phyloP scores from a whole-genome alignment of 345 rosid genomes.

The Salix koriyanagi region DNA sequence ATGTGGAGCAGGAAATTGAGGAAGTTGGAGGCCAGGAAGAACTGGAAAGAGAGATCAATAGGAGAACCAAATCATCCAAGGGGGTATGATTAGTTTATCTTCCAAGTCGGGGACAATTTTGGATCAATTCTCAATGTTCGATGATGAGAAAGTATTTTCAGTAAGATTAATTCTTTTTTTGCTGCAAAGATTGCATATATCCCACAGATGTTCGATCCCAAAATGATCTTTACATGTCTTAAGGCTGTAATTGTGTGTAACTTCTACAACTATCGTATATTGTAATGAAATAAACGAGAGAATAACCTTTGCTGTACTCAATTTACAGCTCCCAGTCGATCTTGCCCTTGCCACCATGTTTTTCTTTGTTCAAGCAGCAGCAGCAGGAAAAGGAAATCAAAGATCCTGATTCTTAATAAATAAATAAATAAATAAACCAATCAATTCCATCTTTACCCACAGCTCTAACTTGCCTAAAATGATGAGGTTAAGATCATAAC shows the following conservation, averaged over 20 bases:
- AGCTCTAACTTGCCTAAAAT: too few relatives aligned
- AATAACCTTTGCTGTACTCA: background rate
- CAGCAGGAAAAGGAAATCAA: background rate
- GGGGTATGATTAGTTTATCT: background rate
- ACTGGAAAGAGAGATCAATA: slow-evolving; percentile 35
- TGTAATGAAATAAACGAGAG: background rate
- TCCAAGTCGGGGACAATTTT: background rate
- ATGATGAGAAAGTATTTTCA: background rate
- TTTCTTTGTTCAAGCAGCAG: background rate
- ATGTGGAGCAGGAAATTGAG: slow-evolving; percentile 44
- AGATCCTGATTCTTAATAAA: background rate
- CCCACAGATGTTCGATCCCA: background rate
- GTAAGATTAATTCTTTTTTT: background rate
- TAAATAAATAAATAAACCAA: background rate
- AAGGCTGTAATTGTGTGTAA: background rate
- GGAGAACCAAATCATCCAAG: slow-evolving; percentile 9
- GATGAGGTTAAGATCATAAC: too few relatives aligned
- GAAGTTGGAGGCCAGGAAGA: slow-evolving; percentile 50
- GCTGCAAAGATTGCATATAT: background rate
- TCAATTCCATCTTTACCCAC: background rate
- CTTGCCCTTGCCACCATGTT: background rate
- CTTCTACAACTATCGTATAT: background rate
- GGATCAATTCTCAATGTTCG: background rate
- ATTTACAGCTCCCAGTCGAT: background rate
- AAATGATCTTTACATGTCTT: background rate